Evolutionary conservation across 2,329 filamentous ascomycete genomes (phyloP), one percentile per base, ranked within the genome.

Genomic region (Trichoderma atrobrunneum): DNA sequence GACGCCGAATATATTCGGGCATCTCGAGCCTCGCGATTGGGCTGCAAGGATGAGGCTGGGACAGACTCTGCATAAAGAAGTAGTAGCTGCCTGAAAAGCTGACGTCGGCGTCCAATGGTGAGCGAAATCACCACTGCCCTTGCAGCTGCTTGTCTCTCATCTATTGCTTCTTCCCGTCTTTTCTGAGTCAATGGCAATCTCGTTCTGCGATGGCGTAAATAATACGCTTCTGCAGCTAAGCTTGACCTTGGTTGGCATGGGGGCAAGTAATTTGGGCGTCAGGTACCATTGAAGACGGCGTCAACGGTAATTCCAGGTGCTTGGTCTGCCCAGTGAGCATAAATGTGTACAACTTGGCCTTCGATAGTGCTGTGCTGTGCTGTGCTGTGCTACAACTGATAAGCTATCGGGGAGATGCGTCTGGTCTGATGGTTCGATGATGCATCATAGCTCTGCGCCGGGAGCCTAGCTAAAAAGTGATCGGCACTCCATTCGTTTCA

Each of bases 401-500:
- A 64, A 64, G 62, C 62, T 36, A 51, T 39, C 21, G 16, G 18
- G 16, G 51, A 18, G n/a, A 66, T 48, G n/a, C 43, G 18, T 48
- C 43, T 48, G 8, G n/a, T 48, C 18, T 51, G n/a, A 51, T 32
- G 18, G 56, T 59, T 32, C 36, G 18, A 59, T 21, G 18, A 51
- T 51, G 66, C 66, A 69, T 69, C 66, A 69, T 69, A 16, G 57
- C 36, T 51, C 43, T 69, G 36, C n/a, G n/a, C 5, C 5, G 5
- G 10, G 59, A 28, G 34, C 54, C 34, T 30, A 36, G 59, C 28
- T 18, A 10, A 57, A 59, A 1, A 64, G 68, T 7, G 68, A 70
- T 70, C 68, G 48, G 59, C 59, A 24, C 36, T 24, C 16, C 24
- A 48, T 57, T 60, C 54, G 61, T 66, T 66, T 54, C 70, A 66